Base-by-base conservation (phyloP, 805 yeast genomes). In the Candida khao-thaluensis region DNA sequence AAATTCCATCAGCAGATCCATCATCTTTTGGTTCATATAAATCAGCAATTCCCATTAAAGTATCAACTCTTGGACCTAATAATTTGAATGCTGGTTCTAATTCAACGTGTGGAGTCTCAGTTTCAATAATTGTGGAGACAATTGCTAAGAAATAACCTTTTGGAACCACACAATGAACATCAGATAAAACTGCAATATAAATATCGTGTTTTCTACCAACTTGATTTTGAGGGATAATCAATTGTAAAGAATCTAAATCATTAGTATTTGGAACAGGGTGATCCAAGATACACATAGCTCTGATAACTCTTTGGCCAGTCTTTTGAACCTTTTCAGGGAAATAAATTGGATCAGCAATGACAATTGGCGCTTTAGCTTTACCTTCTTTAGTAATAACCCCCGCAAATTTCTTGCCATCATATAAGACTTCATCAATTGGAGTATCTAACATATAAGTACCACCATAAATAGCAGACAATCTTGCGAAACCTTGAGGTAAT, bases 401-500 rank as follows among this genome's bases (percentile, higher is more conserved):
- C 21, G 72, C 71, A 50, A 89, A 88, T 56, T 79, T 83, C 40
- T 57, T 57, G 10, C 77, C 82, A 38, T 75, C 79, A 62, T 82
- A 90, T 36, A 85, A 72, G 14, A 90, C 76, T 66, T 91, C 95
- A 45, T 93, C 95, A 47, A 93, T 81, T 34, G 97, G 96, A 22
- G 95, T 91, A 60, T 89, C 96, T 57, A 93, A 77, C 99, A 93
- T 93, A 60, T 89, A 93, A 14, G 98, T 91, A 56, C 99, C 99
- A 48, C 99, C 99, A 58, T 93, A 89, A 50, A 93, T 91, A 17
- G 99, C 99, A 37, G 95, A 82, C 45, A 93, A 77, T 60, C 99
- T 78, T 8, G 98, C 97, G 70, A 93, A 93, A 7, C 97, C 99
- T 68, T 93, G 99, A n/a, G 99, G 99, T 44, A 93, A 74, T 64